phyloP scores from a whole-genome alignment of 495 filamentous ascomycete genomes.

The Trichoderma virens region DNA sequence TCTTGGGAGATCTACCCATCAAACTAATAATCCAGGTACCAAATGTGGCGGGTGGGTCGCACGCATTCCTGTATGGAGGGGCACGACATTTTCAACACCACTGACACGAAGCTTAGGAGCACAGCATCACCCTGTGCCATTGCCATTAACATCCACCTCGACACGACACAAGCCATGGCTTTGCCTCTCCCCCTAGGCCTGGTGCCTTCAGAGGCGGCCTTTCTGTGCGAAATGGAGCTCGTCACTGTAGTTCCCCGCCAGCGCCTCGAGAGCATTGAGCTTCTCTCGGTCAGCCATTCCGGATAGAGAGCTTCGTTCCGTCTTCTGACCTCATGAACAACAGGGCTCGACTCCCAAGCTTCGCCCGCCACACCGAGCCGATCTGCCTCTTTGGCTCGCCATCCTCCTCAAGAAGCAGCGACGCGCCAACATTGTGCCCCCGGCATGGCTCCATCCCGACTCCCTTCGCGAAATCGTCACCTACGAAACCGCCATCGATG shows the following conservation, averaged over 20 bases:
- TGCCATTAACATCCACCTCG: not conserved
- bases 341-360: slow-evolving; percentile 74
- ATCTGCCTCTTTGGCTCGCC: slow-evolving; percentile 92
- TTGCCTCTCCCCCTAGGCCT: slow-evolving; percentile 75
- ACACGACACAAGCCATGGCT: slow-evolving; percentile 51
- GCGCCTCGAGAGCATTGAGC: slow-evolving; percentile 71
- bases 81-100: not conserved
- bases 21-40: too few relatives aligned
- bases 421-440: slow-evolving; percentile 87
- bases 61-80: not conserved
- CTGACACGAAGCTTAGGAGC: not conserved
- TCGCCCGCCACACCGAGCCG: slow-evolving; percentile 69
- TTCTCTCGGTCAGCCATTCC: slow-evolving; percentile 62
- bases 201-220: slow-evolving; percentile 83
- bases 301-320: slow-evolving; percentile 8
- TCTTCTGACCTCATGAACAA: slow-evolving; percentile 10
- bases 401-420: slow-evolving; percentile 91
- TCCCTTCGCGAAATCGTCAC: slow-evolving; percentile 69
- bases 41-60: not conserved
- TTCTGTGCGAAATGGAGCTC: slow-evolving; percentile 93
- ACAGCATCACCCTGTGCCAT: not conserved
- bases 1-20: too few relatives aligned
- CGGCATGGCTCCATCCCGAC: slow-evolving; percentile 72
- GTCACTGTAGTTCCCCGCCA: slow-evolving; percentile 91
- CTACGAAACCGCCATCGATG: slow-evolving; percentile 61